Evolutionary conservation across 225 moss, liverwort and hornwort genomes (phyloP).

Genomic region (Ulota crispa): DNA sequence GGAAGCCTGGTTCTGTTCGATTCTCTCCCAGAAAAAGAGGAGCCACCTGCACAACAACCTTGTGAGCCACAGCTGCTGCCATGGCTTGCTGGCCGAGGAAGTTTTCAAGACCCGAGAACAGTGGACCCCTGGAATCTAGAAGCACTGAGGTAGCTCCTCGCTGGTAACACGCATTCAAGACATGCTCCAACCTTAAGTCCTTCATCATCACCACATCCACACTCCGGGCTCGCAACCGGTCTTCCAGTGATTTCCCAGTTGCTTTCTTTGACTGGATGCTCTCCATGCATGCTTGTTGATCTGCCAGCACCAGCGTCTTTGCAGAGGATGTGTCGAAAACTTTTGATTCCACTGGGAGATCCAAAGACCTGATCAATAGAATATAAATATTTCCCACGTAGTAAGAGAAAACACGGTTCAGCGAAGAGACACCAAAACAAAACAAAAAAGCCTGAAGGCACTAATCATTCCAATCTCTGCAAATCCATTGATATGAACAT

Average conservation of each 20-base stretch:
- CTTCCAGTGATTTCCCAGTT: slow-evolving; percentile 38
- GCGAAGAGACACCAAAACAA: not conserved
- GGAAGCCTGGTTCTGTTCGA: slow-evolving; percentile 49
- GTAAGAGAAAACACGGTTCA: not conserved
- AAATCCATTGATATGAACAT: not conserved
- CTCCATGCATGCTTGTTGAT: slow-evolving; percentile 40
- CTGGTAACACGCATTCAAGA: slow-evolving; percentile 58
- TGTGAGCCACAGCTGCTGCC: slow-evolving; percentile 56
- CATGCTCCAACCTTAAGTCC: slow-evolving; percentile 55
- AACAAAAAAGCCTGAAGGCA: not conserved
- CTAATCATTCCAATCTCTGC: not conserved
- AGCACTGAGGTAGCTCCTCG: slow-evolving; percentile 74
- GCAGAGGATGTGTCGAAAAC: slow-evolving; percentile 68
- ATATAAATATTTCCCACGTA: not conserved
- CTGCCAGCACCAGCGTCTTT: slow-evolving; percentile 72
- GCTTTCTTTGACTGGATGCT: slow-evolving; percentile 29
- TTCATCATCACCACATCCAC: slow-evolving; percentile 76
- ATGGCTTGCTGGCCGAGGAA: slow-evolving; percentile 61
- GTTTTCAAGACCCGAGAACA: slow-evolving; percentile 56
- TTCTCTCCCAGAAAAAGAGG: slow-evolving; percentile 64
- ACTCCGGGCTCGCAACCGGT: slow-evolving; percentile 53
- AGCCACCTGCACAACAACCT: slow-evolving; percentile 71
- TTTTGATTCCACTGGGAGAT: slow-evolving; percentile 66
- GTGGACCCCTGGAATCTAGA: slow-evolving; percentile 67
- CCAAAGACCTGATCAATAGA: slow-evolving; percentile 46